Base-by-base conservation (phyloP, 768 basidiomycete species). In the Termitomyces sp. region DNA sequence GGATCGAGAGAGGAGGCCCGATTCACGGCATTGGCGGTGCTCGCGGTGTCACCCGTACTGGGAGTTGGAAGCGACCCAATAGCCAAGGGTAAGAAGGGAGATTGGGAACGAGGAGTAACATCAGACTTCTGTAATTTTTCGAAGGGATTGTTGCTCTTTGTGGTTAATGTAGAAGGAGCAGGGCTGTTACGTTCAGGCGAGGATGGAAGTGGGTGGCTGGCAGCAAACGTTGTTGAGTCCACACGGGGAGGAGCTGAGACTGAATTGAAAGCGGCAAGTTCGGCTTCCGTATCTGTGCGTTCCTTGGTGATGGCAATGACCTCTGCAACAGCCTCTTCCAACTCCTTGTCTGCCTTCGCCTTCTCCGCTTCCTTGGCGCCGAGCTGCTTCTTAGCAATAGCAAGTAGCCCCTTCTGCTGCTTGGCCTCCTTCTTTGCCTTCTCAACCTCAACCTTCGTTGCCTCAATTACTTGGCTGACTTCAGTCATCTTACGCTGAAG, bases 311-410 rank as follows among this genome's bases (percentile, higher is more conserved):
- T 72, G 41, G 73, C 69, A n/a, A 73, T 70, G 24, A 79, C 70
- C 69, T 89, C 87, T 2, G 69, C 75, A 47, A 75, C 73, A 7
- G 85, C 85, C 49, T 88, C 89, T 62, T 83, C 82, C 9, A 91
- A 73, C 63, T 94, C 93, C 66, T 84, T 84, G 64, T 87, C 82
- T 10, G 76, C 77, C 69, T 84, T 90, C 15, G 80, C 82, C 56
- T 81, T 83, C 65, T 92, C 90, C 0, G 80, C 76, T 69, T 98
- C 96, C 60, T 92, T 88, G 5, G 89, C 84, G 26, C 81, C 82
- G 28, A 98, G 76, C 74, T 98, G 97, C 71, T 99, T 98, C 76
- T 88, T 88, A 5, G 92, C 91, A 68, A 98, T 96, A 5, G 94
- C 94, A 24, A 96, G 79, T 61, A 96, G 78, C 10, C 97, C 97